Evolutionary conservation across 495 filamentous ascomycete genomes (phyloP), one percentile per base, ranked within the genome.

Genomic region (Daldinia loculata): DNA sequence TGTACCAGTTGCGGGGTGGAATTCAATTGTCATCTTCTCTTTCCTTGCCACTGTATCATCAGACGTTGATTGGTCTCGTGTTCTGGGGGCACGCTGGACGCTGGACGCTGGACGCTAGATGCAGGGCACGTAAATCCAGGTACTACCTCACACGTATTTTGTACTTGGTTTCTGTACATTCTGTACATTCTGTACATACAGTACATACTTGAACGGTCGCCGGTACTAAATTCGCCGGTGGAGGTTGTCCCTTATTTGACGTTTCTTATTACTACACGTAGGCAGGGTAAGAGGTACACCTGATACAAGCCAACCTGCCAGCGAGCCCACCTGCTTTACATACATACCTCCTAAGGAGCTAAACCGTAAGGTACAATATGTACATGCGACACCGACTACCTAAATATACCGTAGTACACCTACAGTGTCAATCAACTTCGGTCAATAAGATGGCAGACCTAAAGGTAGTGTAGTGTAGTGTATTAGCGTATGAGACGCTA

Each of bases 1-100:
- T n/a, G 55, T 41, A 41, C 51, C 15, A 45, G 36, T 32, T 69
- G 59, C 39, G 38, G 56, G 61, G 61, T 61, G 56, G 26, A 59
- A 59, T 59, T 59, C 60, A 63, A 69, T 69, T 64, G 55, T 34
- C 61, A 63, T 63, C 55, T 64, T 69, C 60, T 29, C 50, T 53
- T 41, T 66, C n/a, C 56, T 66, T 60, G 63, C 64, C 64, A 67
- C 56, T 34, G 53, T 45, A 52, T 61, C 51, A 61, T 67, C 45
- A 55, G 26, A 60, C 11, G 55, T 55, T 6, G 30, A 14, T 56
- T 34, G 30, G 27, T 38, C 43, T 67, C 43, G 27, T 61, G 64
- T 55, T 61, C 45, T 66, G 34, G 52, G n/a, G 8, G 38, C 17
- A 48, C 29, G 27, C 27, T 29, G 5, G 27, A 26, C 24, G 24